Percentiles rank a stretch among this genome's conserved stretches.
phyloP scores from a whole-genome alignment of 306 rosid genomes.

The cucumber (Cucumis sativus) region DNA sequence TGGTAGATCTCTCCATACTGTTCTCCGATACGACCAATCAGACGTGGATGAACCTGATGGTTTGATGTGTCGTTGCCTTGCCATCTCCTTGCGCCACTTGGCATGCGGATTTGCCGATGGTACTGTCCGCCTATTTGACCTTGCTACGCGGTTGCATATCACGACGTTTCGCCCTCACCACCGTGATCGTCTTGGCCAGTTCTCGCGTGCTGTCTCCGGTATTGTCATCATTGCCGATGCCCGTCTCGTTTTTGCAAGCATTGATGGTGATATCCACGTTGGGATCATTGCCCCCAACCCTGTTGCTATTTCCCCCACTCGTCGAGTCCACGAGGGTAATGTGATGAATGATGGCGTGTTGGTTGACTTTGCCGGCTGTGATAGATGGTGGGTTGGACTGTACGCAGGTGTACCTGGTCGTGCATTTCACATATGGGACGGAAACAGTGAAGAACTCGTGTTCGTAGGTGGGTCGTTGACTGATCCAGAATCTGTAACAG shows the following conservation, averaged over 20 bases:
- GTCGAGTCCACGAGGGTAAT: conserved; percentile 24
- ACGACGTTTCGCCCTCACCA: conserved; percentile 33
- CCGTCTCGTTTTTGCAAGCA: conserved; percentile 29
- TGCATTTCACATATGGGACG: conserved; percentile 70
- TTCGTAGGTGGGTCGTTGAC: conserved; percentile 53
- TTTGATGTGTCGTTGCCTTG: conserved; percentile 51
- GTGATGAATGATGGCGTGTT: conserved; percentile 47
- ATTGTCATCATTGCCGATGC: conserved; percentile 18
- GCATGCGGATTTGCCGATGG: conserved; percentile 86
- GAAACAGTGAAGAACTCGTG: conserved; percentile 15
- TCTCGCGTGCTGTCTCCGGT: conserved; percentile 55
- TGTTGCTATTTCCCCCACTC: not conserved
- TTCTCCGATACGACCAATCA: conserved; percentile 29
- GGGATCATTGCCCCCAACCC: not conserved
- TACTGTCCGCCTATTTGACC: conserved; percentile 56
- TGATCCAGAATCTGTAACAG: conserved; percentile 50
- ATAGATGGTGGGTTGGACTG: conserved; percentile 66
- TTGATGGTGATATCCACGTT: conserved; percentile 57
- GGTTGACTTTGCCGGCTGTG: conserved; percentile 53
- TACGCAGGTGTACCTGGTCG: conserved; percentile 58
- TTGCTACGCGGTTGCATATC: conserved; percentile 26
- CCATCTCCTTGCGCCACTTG: conserved; percentile 52
- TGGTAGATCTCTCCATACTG: not conserved
- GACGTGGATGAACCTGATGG: conserved; percentile 21
- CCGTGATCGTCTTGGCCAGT: conserved; percentile 33